Percentiles rank a stretch among this genome's conserved stretches.
Conservation (phyloP, 371 early-diverging fungal genomes). For the Apophysomyces elegans region DNA sequence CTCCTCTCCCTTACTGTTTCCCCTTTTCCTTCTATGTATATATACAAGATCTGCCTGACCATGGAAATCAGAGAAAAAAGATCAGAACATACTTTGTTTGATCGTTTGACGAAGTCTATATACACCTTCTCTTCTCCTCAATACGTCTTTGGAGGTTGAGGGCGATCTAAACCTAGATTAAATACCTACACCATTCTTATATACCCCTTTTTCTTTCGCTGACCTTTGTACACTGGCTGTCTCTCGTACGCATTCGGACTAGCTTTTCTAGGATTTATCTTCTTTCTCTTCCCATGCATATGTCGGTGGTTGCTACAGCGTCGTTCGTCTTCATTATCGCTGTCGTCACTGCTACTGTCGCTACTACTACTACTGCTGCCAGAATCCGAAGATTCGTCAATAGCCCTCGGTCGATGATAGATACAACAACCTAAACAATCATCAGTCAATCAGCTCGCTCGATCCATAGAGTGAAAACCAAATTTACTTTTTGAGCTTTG, state of each 20-base stretch:
- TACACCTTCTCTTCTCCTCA: not conserved
- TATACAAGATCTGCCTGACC: not conserved
- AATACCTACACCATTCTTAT: not conserved
- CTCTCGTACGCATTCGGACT: constrained; percentile 77
- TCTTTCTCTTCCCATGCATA: constrained; percentile 32
- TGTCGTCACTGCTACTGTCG: constrained; percentile 23
- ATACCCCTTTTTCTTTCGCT: not conserved
- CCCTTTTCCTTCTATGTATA: not conserved
- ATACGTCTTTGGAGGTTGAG: constrained; percentile 4
- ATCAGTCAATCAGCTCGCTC: no score
- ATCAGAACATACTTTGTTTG: not conserved
- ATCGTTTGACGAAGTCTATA: not conserved
- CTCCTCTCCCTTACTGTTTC: not conserved
- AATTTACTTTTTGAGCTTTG: constrained; percentile 84
- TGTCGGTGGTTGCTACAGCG: constrained; percentile 24
- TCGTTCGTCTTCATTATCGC: constrained; percentile 32
- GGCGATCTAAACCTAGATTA: constrained; percentile 3
- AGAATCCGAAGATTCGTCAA: constrained; percentile 75
- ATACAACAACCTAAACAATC: constrained; percentile 81
- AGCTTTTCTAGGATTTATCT: constrained; percentile 51
- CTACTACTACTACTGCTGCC: constrained; percentile 50
- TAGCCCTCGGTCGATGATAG: constrained; percentile 72
- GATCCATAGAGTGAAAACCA: no score
- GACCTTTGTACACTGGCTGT: constrained; percentile 61
- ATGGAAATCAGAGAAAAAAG: not conserved